Conservation (phyloP, 768 basidiomycete species). For the Stropharia rugosoannulata region DNA sequence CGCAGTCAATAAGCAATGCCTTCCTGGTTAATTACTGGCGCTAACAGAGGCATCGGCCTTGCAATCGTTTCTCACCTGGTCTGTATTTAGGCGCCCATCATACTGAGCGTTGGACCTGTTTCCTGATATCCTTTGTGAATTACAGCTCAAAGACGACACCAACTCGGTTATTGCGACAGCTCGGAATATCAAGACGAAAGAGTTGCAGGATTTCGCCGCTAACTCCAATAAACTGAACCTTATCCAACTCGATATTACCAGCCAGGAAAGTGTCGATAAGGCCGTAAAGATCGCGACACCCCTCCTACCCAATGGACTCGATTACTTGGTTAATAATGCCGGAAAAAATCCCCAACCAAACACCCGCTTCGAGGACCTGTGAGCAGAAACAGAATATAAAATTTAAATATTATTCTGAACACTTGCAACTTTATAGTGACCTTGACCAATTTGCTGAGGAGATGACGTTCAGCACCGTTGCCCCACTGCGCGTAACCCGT, state of each 20-base stretch:
- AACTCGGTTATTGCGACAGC: slow-evolving; percentile 24
- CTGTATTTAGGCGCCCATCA: background rate
- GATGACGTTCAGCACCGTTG: slow-evolving; percentile 17
- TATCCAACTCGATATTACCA: slow-evolving; percentile 17
- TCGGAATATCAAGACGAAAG: slow-evolving; percentile 8
- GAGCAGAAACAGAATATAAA: background rate
- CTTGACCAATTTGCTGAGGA: slow-evolving; percentile 16
- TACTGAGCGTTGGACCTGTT: too few species aligned
- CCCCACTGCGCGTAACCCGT: slow-evolving; percentile 11
- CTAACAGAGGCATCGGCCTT: slow-evolving; percentile 23
- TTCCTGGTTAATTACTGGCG: slow-evolving; percentile 12
- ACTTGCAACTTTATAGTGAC: slow-evolving; percentile 10
- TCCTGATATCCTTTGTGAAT: background rate
- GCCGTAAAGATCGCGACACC: slow-evolving; percentile 11
- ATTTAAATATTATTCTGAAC: background rate
- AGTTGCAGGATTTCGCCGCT: slow-evolving; percentile 5
- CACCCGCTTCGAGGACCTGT: slow-evolving; percentile 17
- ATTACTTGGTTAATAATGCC: slow-evolving; percentile 19
- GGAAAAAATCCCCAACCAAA: slow-evolving; percentile 13
- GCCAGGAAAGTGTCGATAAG: slow-evolving; percentile 9
- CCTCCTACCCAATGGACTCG: slow-evolving; percentile 18
- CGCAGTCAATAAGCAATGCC: background rate
- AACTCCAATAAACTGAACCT: slow-evolving; percentile 14
- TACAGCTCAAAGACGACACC: slow-evolving; percentile 18
- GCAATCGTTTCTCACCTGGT: slow-evolving; percentile 16